Base-by-base conservation (phyloP, 129 eudicot species). In the Escallonia herrerae region DNA sequence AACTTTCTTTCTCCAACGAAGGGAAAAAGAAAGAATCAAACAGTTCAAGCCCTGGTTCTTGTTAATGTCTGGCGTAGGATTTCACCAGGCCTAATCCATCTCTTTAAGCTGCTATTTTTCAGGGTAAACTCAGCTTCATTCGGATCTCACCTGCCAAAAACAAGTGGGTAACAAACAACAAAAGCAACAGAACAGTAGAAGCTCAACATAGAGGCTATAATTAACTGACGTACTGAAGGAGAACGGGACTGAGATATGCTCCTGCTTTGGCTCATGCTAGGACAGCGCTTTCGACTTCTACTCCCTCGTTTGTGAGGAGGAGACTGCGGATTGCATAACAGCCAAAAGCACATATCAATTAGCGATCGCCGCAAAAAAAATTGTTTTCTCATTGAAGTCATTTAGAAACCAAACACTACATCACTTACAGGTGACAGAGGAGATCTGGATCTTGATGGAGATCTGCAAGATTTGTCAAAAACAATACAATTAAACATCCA, bases 361-460 rank as follows among this genome's bases (percentile, higher is more conserved):
- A 48, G 5, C 10, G 53, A 40, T 22, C 46, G 43, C 37, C 59
- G 51, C 15, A 39, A 40, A 5, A 15, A 53, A 51, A 5, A 11
- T 11, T 10, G 40, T 42, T 7, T 5, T 6, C 14, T 37, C 3
- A 1, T 7, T 5, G 0, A 12, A 14, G 44, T 13, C 68, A 11
- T 3, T 39, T 60, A 46, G 9, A 38, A 3, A 7, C 9, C 9
- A 49, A 7, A 49, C 12, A 33, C n/a, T n/a, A n/a, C 2, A 12
- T 62, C 4, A 76, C 89, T 79, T 77, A 83, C 95, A 47, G 80
- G 64, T 15, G 79, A 63, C 8, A 62, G 70, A 41, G 95, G 88
- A 44, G 81, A 62, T 45, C 74, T 62, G 57, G 91, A 81, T 68
- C 78, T 72, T 60, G 95, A 77, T 13, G 15, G 82, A 71, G 90